Evolutionary conservation across 139 green algal genomes (phyloP).

Genomic region (Chlorella sp.): DNA sequence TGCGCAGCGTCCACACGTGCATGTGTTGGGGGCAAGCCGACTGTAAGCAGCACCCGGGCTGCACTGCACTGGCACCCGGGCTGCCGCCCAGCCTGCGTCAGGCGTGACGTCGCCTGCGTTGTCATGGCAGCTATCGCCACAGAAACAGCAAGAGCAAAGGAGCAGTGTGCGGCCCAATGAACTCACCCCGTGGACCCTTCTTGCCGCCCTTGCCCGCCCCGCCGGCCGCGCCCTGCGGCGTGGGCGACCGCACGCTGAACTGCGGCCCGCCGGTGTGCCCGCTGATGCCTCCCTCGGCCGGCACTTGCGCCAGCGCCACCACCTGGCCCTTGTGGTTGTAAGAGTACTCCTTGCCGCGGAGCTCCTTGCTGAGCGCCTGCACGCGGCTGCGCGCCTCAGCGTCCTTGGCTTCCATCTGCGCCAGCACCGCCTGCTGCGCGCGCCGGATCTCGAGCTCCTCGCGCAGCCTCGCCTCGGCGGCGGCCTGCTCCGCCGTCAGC

Average conservation of each 20-base stretch:
- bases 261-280: constrained; percentile 27
- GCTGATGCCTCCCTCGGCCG: constrained; percentile 19
- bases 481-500: constrained; percentile 29
- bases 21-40: no score
- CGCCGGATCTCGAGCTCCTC: constrained; percentile 44
- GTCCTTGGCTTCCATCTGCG: constrained; percentile 35
- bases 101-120: no score
- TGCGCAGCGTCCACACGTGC: no score
- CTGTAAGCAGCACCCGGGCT: no score
- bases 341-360: constrained; percentile 52
- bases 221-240: no score
- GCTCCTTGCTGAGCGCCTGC: constrained; percentile 25
- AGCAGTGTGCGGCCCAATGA: no score
- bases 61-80: no score
- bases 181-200: no score
- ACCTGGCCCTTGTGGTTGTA: constrained; percentile 48
- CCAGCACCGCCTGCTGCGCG: neutral
- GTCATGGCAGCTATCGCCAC: no score
- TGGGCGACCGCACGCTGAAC: constrained; percentile 19
- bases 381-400: constrained; percentile 28
- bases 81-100: no score
- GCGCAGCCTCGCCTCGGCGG: constrained; percentile 41
- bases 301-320: constrained; percentile 27
- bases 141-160: no score
- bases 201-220: no score